These are phyloP conservation scores for Boletus subcaerulescens DNA, from an alignment of 768 basidiomycete species.

Conservation along the genomic window DNA sequence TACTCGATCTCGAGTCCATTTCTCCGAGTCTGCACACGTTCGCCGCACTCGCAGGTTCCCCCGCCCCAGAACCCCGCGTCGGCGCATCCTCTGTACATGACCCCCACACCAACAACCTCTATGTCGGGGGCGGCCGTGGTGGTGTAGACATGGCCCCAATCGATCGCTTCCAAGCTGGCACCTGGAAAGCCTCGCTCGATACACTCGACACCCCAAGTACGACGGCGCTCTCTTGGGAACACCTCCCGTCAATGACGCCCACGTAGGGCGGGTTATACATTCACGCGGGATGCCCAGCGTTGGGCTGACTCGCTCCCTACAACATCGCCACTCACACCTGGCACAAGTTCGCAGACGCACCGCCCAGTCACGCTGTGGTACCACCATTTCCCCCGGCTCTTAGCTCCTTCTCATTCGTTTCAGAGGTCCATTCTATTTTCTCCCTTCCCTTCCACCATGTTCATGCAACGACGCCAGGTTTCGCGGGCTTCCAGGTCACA, in stretches of 20 bases:
- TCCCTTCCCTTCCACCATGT: no score
- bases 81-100: no score
- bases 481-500: constrained; percentile 27
- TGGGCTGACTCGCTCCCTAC: constrained; percentile 35
- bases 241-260: constrained; percentile 23
- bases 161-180: constrained; percentile 23
- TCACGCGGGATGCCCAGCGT: constrained; percentile 40
- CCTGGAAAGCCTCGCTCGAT: constrained; percentile 27
- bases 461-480: constrained; percentile 21
- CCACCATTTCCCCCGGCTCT: constrained; percentile 26
- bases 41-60: no score
- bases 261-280: constrained; percentile 19
- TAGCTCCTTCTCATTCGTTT: constrained; percentile 36
- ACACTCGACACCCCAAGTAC: background rate
- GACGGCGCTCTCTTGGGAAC: constrained; percentile 27
- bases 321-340: constrained; percentile 29
- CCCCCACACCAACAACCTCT: constrained; percentile 16
- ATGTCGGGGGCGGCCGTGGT: constrained; percentile 47
- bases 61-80: constrained; percentile 9
- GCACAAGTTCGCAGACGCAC: constrained; percentile 34
- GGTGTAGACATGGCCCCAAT: constrained; percentile 41
- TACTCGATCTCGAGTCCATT: constrained; percentile 1
- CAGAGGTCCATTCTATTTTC: constrained; percentile 23
- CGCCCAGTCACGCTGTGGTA: constrained; percentile 39
- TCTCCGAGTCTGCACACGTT: no score